Evolutionary conservation across 345 rosid species (phyloP), one percentile per base, ranked within the genome.

Genomic region (Citrus trifoliata): DNA sequence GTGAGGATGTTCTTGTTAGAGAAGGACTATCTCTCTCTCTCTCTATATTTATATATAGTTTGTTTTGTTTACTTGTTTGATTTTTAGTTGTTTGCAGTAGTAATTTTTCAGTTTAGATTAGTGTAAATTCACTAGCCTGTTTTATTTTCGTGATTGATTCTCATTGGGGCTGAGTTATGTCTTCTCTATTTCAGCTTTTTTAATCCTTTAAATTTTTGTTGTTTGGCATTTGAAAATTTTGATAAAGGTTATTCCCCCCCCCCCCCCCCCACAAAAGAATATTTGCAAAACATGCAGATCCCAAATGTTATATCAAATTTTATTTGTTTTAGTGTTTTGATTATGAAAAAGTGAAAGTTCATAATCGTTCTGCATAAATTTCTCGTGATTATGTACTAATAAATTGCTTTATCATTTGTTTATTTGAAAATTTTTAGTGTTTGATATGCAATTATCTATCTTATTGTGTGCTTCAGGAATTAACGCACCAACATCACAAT

Each of bases 401-500:
- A 0, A 28, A 18, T 65, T 19, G 63, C 70, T 48, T 46, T 46
- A 10, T 18, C 18, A 62, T 35, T 28, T 4, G 19, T 62, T 59
- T 19, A 16, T 61, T 67, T 61, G 46, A 63, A 30, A 48, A 46
- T 42, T 48, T 73, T 51, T 14, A 9, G 58, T 64, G 35, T 53
- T 51, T 55, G 64, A 66, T 30, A 35, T 25, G 33, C 19, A 55
- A 48, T 63, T 9, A 16, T 33, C 22, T 30, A 1, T 69, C 35
- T 51, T 46, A 12, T 46, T 35, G 16, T 71, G 51, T 60, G 18
- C 74, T 3, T 40, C 74, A 87, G 88, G 90, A 71, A 81, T 85
- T 58, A 87, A 87, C 76, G 90, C 85, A 22, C 90, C 90, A 32
- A 85, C 88, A 60, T 87, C 90, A 21, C 90, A 87, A 64, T 85